Conservation (phyloP, 202 grass and related monocot genomes). For the Cymbopogon flexuosus region DNA sequence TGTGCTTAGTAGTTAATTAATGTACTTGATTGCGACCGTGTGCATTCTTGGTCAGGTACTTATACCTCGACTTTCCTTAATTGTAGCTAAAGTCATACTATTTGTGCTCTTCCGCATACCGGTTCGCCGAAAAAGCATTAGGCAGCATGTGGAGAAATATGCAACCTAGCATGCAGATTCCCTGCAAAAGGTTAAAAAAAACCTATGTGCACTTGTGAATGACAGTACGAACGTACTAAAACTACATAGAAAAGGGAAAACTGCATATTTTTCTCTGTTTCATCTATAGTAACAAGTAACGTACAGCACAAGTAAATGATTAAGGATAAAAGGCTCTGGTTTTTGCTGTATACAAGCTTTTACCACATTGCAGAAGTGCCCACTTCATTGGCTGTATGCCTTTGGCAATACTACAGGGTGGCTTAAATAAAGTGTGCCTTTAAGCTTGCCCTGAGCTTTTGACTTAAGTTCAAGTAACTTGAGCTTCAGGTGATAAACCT, state of each 20-base stretch:
- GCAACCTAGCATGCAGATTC: neutral
- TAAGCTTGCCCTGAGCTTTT: constrained; percentile 13
- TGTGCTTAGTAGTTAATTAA: neutral
- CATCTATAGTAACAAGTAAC: neutral
- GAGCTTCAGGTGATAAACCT: neutral
- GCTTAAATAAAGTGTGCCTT: neutral
- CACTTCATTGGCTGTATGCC: neutral
- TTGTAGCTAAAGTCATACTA: neutral
- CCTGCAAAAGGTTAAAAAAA: neutral
- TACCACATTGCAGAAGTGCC: neutral
- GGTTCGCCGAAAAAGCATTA: neutral
- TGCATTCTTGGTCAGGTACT: neutral
- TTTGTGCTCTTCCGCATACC: neutral
- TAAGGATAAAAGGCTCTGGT: neutral
- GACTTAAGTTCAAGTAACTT: constrained; percentile 9
- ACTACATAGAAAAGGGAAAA: neutral
- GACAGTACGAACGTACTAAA: neutral
- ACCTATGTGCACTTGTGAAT: neutral
- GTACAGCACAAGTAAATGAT: neutral
- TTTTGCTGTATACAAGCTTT: neutral
- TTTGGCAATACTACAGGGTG: neutral
- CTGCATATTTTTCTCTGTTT: neutral
- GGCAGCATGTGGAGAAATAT: neutral
- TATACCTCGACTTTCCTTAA: neutral
- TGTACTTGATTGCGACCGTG: constrained; percentile 8